Base-by-base conservation (phyloP, 1,284 basidiomycete genomes). In the Marasmius fiardii region DNA sequence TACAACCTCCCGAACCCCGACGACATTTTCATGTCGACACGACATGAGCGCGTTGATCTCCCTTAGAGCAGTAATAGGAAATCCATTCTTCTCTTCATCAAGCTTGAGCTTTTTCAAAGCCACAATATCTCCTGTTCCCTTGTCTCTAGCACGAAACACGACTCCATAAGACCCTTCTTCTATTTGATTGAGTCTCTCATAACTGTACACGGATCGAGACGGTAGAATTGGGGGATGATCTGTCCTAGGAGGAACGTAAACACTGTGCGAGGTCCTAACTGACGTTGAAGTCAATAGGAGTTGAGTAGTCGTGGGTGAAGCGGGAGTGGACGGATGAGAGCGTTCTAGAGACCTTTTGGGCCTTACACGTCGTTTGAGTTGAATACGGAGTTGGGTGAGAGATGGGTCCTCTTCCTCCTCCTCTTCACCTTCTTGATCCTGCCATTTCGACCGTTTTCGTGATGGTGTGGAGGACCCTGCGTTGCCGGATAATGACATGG, bases 101-200 rank as follows among this genome's bases (percentile, higher is more conserved):
- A 99, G 84, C 73, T 99, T 99, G 60, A 99, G 81, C 73, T 97
- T 98, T 75, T 99, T 99, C 60, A 99, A 73, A 8, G 97, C 97
- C 12, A 99, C 97, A 33, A 97, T 91, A 59, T 95, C 93, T 6
- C 93, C 93, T 0, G 95, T 95, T 65, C 92, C 81, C 68, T 93
- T 96, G 73, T 98, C 95, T 60, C 86, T 81, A 6, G 97, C 97
- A 20, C 97, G 88, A 64, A 95, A 99, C 12, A 99, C 97, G 43
- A 99, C 86, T 16, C 97, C 97, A 67, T 99, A 99, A 0, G 95
- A 95, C 1, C 97, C 97, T 74, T 99, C 97, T 73, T 99, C 97
- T 65, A 99, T 99, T 65, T 98, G 93, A 71, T 99, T 99, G 37
- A 99, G 78, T 12, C 92, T 78, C 65, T 97, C 94, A 70, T 96